Conservation (phyloP, 2,329 filamentous ascomycete genomes). For the Aaosphaeria arxii region DNA sequence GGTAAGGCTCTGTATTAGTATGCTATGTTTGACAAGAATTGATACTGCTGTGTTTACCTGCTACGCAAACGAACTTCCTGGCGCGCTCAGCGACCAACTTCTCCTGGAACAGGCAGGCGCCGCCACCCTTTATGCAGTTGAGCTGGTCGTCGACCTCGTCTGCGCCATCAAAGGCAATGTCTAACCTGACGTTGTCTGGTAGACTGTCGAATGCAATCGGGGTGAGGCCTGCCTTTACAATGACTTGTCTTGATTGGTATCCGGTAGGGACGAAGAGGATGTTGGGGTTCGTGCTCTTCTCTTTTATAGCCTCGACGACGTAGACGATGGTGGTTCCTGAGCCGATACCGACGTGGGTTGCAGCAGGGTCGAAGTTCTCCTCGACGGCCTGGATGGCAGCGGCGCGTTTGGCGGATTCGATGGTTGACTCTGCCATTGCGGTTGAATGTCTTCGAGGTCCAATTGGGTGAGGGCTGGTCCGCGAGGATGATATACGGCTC, state of each 20-base stretch:
- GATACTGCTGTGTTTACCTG: constrained; percentile 52
- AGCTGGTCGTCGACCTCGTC: constrained; percentile 94
- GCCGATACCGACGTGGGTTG: constrained; percentile 72
- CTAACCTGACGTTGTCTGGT: constrained; percentile 63
- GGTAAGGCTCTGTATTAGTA: constrained; percentile 1
- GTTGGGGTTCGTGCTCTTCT: constrained; percentile 31
- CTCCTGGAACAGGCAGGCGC: constrained; percentile 96
- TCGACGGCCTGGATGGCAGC: constrained; percentile 71
- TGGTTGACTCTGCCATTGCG: constrained; percentile 30
- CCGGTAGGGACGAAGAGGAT: constrained; percentile 93
- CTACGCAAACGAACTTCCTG: constrained; percentile 83
- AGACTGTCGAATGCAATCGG: constrained; percentile 77
- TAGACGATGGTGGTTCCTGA: constrained; percentile 81
- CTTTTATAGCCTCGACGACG: constrained; percentile 74
- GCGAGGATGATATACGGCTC: not conserved
- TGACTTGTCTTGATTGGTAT: constrained; percentile 83
- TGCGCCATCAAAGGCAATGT: constrained; percentile 93
- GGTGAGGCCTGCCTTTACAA: constrained; percentile 72
- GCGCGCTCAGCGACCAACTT: constrained; percentile 87
- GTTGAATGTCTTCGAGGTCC: constrained; percentile 1
- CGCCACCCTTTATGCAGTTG: constrained; percentile 97
- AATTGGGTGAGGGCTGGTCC: constrained; percentile 1
- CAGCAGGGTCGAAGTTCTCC: constrained; percentile 64
- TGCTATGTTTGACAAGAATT: not conserved
- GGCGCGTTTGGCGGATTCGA: constrained; percentile 72